A percentile compares a stretch with the other conserved stretches of the same genome.
phyloP scores from a whole-genome alignment of 768 basidiomycete genomes.

The Trametes elegans region DNA sequence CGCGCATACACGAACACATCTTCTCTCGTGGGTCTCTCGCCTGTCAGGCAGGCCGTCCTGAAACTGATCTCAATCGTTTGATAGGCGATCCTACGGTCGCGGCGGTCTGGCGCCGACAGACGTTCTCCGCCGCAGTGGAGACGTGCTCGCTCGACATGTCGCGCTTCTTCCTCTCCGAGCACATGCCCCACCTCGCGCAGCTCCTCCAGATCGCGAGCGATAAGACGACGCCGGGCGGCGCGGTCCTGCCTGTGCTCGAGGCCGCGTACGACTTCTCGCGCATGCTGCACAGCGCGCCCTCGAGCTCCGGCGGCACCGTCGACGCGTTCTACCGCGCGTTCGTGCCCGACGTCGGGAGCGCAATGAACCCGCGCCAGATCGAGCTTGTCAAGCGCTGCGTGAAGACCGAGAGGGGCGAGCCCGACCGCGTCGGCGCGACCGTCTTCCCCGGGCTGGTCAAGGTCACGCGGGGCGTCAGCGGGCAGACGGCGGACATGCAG shows the following conservation, averaged over 20 bases:
- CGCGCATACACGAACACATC: slow-evolving; percentile 85
- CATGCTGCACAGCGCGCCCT: slow-evolving; percentile 76
- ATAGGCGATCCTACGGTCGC: slow-evolving; percentile 87
- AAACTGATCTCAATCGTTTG: too few species aligned
- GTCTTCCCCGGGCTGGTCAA: slow-evolving; percentile 90
- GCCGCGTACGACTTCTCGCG: slow-evolving; percentile 78
- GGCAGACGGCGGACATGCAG: slow-evolving; percentile 48
- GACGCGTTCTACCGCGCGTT: slow-evolving; percentile 87
- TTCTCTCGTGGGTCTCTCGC: slow-evolving; percentile 82
- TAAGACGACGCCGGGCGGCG: slow-evolving; percentile 18
- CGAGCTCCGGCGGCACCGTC: slow-evolving; percentile 42
- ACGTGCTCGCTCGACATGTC: slow-evolving; percentile 71
- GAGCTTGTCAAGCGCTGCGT: slow-evolving; percentile 84
- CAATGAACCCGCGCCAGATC: slow-evolving; percentile 73
- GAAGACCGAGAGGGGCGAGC: slow-evolving; percentile 69
- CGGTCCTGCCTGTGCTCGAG: slow-evolving; percentile 60
- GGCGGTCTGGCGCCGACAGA: slow-evolving; percentile 86
- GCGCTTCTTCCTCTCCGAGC: slow-evolving; percentile 62
- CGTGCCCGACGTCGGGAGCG: slow-evolving; percentile 77
- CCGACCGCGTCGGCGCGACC: slow-evolving; percentile 76
- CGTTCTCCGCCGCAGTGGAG: slow-evolving; percentile 85
- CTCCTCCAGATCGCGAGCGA: slow-evolving; percentile 40
- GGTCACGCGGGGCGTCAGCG: slow-evolving; percentile 49
- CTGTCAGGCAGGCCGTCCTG: too few species aligned
- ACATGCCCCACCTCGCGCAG: slow-evolving; percentile 62